Evolutionary conservation across 768 basidiomycete genomes (phyloP).

Genomic region (Hemileccinum rubropunctum): DNA sequence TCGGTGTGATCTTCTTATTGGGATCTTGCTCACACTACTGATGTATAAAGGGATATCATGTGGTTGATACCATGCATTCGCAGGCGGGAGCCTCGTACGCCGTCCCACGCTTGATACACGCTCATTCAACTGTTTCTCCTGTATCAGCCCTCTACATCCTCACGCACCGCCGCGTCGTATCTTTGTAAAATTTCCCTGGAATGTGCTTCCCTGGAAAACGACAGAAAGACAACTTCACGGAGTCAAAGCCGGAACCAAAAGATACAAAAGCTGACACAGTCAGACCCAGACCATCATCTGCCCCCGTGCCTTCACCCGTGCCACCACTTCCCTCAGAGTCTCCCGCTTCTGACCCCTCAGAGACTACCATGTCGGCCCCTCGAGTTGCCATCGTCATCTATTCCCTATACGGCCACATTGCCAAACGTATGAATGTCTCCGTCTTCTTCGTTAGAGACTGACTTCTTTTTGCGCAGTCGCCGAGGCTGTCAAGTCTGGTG

Average conservation of each 20-base stretch:
- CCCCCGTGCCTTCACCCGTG: not conserved
- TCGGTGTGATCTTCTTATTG: constrained; percentile 1
- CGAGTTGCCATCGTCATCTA: constrained; percentile 48
- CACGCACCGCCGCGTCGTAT: constrained; percentile 1
- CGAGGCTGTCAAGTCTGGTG: constrained; percentile 37
- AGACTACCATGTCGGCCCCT: constrained; percentile 24
- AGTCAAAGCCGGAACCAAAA: constrained; percentile 17
- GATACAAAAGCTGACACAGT: constrained; percentile 10
- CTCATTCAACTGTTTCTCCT: not conserved
- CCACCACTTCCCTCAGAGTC: not conserved
- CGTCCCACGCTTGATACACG: constrained; percentile 26
- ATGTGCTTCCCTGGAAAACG: constrained; percentile 42
- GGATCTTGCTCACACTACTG: constrained; percentile 5
- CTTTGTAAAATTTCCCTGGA: constrained; percentile 2
- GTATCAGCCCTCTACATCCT: constrained; percentile 1
- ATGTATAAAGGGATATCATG: constrained; percentile 17
- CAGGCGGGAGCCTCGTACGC: constrained; percentile 9
- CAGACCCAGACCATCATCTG: constrained; percentile 4
- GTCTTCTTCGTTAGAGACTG: not conserved
- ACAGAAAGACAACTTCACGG: constrained; percentile 35
- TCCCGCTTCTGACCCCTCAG: not conserved
- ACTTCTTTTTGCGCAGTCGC: constrained; percentile 21
- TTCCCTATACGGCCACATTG: constrained; percentile 49
- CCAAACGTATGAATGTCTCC: constrained; percentile 34
- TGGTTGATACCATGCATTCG: constrained; percentile 6